Evolutionary conservation across 2,329 filamentous ascomycete genomes (phyloP), one percentile per base, ranked within the genome.

Genomic region (Sporothrix brasiliensis): DNA sequence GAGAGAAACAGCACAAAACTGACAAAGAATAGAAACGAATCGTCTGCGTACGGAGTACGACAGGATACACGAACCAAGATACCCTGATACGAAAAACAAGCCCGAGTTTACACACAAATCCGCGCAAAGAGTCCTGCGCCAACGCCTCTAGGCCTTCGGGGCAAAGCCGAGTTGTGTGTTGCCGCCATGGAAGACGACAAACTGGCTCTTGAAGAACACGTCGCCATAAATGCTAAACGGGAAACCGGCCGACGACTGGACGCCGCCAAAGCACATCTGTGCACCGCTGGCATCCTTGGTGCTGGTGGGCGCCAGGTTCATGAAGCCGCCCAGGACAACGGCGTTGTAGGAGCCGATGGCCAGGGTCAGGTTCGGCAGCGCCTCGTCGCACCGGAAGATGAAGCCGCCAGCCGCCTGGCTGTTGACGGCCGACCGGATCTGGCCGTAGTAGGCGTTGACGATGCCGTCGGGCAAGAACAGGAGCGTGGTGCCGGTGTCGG

Each of bases 161-260:
- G 82, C 82, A 71, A 83, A 82, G n/a, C 82, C 82, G 34, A 84
- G 74, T 71, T 77, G 77, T 39, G 77, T 79, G 10, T 79, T 80
- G 30, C 79, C 76, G 16, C 77, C 75, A 21, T 78, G 75, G 69
- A 79, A 77, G n/a, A 78, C 77, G 34, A 77, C 77, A 70, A 77
- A 76, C 72, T 77, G 76, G n/a, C 75, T 73, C 72, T 79, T 79
- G 61, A 78, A 73, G 5, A 75, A 74, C 27, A 78, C 72, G 52
- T 77, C 76, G 21, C 78, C 78, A 50, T 77, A 75, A 19, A 79
- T 76, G 58, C 72, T 72, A 67, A 78, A 77, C 5, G 72, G 71
- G 13, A 78, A 72, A 39, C 58, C 65, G 2, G 63, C 54, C 19
- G 72, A 56, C 24, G 74, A 74, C 72, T 82, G 80, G 49, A 82